A percentile compares a stretch with the other conserved stretches of the same genome.
These are phyloP conservation scores for Ophiostoma triangulosporum DNA, from an alignment of 2,329 filamentous ascomycete species.

Conservation along the genomic window DNA sequence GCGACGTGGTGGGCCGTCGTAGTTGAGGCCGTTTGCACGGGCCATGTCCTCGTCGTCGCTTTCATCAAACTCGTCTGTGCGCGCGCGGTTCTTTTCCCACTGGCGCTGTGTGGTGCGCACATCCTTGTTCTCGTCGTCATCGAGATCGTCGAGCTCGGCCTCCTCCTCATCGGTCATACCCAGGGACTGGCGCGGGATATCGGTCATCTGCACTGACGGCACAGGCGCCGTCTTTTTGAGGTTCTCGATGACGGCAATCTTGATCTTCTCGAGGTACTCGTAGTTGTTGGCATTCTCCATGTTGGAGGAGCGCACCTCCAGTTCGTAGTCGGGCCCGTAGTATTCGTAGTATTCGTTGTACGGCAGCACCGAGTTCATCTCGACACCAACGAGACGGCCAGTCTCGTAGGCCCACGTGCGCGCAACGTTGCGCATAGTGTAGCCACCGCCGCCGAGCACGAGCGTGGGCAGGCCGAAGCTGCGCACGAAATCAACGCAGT, in stretches of 20 bases:
- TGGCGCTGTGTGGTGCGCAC: slow-evolving; percentile 66
- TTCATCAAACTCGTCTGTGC: slow-evolving; percentile 71
- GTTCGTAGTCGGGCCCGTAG: slow-evolving; percentile 78
- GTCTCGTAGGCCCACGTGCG: slow-evolving; percentile 97
- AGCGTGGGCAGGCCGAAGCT: slow-evolving; percentile 71
- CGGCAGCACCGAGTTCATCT: slow-evolving; percentile 70
- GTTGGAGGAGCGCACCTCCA: slow-evolving; percentile 79
- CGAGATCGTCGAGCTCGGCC: slow-evolving; percentile 51
- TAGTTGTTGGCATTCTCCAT: slow-evolving; percentile 84
- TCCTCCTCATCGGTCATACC: slow-evolving; percentile 55
- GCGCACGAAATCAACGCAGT: slow-evolving; percentile 87
- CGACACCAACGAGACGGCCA: slow-evolving; percentile 69
- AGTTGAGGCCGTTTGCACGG: slow-evolving; percentile 51
- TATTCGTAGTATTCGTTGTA: slow-evolving; percentile 98
- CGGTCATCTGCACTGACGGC: slow-evolving; percentile 84
- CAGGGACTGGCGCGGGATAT: slow-evolving; percentile 50
- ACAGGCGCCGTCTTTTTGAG: slow-evolving; percentile 72
- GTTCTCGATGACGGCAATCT: slow-evolving; percentile 72
- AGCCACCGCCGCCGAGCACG: slow-evolving; percentile 90
- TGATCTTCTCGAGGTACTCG: slow-evolving; percentile 71
- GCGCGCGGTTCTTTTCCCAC: slow-evolving; percentile 65
- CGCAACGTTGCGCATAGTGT: slow-evolving; percentile 94
- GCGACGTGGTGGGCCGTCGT: slow-evolving; percentile 29
- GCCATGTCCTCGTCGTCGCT: slow-evolving; percentile 82
- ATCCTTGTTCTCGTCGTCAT: slow-evolving; percentile 80